Evolutionary conservation across 306 rosid species (phyloP).

Genomic region (Fragaria ananassa): DNA sequence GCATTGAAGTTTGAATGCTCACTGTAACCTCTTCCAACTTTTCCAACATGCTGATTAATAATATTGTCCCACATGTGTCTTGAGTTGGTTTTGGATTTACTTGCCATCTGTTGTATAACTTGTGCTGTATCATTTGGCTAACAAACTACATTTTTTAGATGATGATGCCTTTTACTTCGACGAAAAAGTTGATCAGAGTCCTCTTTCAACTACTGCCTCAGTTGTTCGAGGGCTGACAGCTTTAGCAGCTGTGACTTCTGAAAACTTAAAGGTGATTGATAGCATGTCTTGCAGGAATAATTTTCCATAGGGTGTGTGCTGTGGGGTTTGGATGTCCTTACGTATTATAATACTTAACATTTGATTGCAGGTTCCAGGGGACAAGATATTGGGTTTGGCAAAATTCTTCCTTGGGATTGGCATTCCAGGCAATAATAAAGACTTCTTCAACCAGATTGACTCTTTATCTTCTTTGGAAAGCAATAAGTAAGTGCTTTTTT

Average conservation of each 20-base stretch:
- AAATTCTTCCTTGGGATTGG: conserved; percentile 90
- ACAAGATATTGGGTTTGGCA: conserved; percentile 83
- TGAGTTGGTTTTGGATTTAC: neutral
- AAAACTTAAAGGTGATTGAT: conserved; percentile 63
- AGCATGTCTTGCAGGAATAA: conserved; percentile 5
- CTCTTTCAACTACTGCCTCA: conserved; percentile 85
- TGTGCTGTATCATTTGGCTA: conserved; percentile 1
- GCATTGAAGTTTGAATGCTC: neutral
- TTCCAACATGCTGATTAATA: neutral
- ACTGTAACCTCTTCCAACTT: neutral
- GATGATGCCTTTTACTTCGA: conserved; percentile 86
- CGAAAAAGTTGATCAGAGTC: conserved; percentile 71
- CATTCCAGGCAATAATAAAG: conserved; percentile 86
- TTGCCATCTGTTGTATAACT: neutral
- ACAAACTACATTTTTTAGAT: conserved; percentile 46
- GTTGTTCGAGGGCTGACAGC: conserved; percentile 83
- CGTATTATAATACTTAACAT: conserved; percentile 30
- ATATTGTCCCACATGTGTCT: neutral
- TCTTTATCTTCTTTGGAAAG: conserved; percentile 75
- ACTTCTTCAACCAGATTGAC: conserved; percentile 84
- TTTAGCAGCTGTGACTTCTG: conserved; percentile 66
- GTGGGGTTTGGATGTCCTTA: neutral
- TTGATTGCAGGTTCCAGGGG: conserved; percentile 71
- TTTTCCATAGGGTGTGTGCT: neutral
- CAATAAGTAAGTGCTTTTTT: conserved; percentile 55